Conservation (phyloP, 192 early-diverging fungal genomes). For the Backusella sp. region DNA sequence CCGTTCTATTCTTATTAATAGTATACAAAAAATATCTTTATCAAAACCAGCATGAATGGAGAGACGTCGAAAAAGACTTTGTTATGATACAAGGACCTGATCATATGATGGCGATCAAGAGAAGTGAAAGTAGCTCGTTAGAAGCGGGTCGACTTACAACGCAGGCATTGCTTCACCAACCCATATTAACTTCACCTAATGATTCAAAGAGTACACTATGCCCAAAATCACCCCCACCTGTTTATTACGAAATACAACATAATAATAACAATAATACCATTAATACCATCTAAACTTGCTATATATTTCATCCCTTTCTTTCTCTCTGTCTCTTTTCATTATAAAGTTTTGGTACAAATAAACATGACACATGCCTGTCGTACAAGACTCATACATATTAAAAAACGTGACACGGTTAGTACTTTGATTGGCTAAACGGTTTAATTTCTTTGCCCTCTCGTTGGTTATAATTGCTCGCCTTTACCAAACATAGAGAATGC, state of each 20-base stretch:
- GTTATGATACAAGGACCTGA: neutral
- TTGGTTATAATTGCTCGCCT: neutral
- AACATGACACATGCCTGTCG: neutral
- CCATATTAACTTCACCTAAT: neutral
- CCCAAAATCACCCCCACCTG: neutral
- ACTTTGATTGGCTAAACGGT: neutral
- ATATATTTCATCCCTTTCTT: neutral
- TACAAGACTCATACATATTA: neutral
- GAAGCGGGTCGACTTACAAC: neutral
- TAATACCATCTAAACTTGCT: neutral
- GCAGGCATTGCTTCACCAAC: neutral
- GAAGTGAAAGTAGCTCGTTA: neutral
- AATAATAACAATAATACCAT: neutral
- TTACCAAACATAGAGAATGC: neutral
- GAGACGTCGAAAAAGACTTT: neutral
- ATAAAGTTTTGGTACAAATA: neutral
- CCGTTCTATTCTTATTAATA: neutral
- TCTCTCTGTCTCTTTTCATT: neutral
- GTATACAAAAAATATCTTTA: neutral
- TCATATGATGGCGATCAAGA: conserved; percentile 1
- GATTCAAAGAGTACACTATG: neutral
- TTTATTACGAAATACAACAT: neutral
- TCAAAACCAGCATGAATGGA: neutral
- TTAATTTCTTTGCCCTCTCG: neutral
- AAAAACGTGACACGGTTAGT: conserved; percentile 7